Evolutionary conservation across 2,329 filamentous ascomycete genomes (phyloP).

Genomic region (Hypoxylon sp.): DNA sequence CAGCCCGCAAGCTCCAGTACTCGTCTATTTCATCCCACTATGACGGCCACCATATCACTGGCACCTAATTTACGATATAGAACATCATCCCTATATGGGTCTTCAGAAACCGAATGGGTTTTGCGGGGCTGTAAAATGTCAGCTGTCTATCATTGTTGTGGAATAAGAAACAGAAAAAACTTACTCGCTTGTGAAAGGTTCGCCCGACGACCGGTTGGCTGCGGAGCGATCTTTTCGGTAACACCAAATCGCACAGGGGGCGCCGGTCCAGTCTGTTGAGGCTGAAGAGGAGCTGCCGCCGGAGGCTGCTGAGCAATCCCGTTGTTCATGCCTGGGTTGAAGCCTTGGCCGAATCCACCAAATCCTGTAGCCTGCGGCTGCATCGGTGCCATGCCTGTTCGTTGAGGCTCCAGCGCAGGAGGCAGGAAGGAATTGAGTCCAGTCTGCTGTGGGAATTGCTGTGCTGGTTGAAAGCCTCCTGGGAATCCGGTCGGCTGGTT

Average conservation of each 20-base stretch:
- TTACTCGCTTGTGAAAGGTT: constrained; percentile 96
- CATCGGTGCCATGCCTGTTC: constrained; percentile 58
- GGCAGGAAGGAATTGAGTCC: constrained; percentile 67
- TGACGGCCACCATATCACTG: too few relatives aligned
- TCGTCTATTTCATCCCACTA: too few relatives aligned
- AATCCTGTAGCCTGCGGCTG: constrained; percentile 58
- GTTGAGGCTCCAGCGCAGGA: constrained; percentile 67
- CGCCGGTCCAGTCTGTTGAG: constrained; percentile 85
- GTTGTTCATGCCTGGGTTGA: constrained; percentile 57
- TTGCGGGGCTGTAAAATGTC: constrained; percentile 54
- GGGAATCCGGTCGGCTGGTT: constrained; percentile 72
- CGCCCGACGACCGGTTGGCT: constrained; percentile 87
- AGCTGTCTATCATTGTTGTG: constrained; percentile 27
- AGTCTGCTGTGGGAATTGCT: constrained; percentile 58
- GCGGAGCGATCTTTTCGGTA: constrained; percentile 80
- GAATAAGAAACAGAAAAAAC: constrained; percentile 53
- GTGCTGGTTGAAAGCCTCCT: constrained; percentile 49
- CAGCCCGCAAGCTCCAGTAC: too few relatives aligned
- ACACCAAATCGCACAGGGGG: constrained; percentile 92
- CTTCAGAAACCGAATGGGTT: constrained; percentile 62
- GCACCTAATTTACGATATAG: too few relatives aligned
- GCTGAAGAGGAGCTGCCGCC: constrained; percentile 69
- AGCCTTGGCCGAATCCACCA: constrained; percentile 56
- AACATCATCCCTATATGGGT: neutral
- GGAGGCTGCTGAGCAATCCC: constrained; percentile 65